A percentile compares a stretch with the other conserved stretches of the same genome.
These are phyloP conservation scores for Fistulifera solaris DNA, from an alignment of 108 stramenopile species.

Conservation along the genomic window DNA sequence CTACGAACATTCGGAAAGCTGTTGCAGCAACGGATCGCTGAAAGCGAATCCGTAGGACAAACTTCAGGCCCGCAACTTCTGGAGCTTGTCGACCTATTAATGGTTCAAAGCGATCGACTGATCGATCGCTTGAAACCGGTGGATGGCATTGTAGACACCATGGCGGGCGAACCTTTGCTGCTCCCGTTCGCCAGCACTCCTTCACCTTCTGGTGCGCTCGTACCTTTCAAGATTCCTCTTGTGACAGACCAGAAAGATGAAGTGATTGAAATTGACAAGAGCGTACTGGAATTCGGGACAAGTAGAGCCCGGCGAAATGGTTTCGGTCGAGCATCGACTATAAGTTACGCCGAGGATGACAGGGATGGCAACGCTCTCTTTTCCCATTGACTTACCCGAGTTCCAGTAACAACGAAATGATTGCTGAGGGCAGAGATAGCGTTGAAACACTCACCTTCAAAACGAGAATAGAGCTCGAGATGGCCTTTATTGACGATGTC, in stretches of 20 bases:
- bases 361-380: no score
- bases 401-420: no score
- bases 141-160: constrained; percentile 46
- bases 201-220: background rate
- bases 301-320: background rate
- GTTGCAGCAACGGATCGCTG: constrained; percentile 59
- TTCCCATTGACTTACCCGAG: no score
- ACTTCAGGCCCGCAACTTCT: constrained; percentile 30
- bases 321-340: no score
- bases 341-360: no score
- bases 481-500: constrained; percentile 66
- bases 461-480: constrained; percentile 28
- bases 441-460: no score
- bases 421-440: no score
- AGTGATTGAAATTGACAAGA: background rate
- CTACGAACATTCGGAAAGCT: constrained; percentile 76
- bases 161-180: constrained; percentile 10
- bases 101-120: constrained; percentile 77
- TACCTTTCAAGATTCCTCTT: constrained; percentile 2
- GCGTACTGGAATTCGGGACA: background rate
- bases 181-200: constrained; percentile 1
- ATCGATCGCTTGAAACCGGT: constrained; percentile 68
- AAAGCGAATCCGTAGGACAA: constrained; percentile 11
- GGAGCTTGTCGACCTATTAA: constrained; percentile 54
- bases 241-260: background rate